Evolutionary conservation across 805 yeast species (phyloP).

Genomic region (Candida anglica): DNA sequence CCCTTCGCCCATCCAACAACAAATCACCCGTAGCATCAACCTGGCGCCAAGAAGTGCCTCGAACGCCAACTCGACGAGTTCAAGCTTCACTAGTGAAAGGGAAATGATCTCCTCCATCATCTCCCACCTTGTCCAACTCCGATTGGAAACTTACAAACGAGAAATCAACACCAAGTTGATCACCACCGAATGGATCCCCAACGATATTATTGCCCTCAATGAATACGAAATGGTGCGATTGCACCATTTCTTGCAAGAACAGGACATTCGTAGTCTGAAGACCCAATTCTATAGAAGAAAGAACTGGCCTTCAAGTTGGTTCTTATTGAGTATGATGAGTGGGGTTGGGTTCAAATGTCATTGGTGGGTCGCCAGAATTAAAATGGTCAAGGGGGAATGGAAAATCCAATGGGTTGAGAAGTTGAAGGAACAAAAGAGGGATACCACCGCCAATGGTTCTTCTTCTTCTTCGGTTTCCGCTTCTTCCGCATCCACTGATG

Average conservation of each 20-base stretch:
- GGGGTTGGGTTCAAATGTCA: constrained; percentile 34
- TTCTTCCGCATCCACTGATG: constrained; percentile 1
- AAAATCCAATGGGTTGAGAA: constrained; percentile 47
- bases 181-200: constrained; percentile 68
- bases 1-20: constrained; percentile 34
- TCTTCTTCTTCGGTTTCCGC: background rate
- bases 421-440: constrained; percentile 9
- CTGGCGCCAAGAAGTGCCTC: constrained; percentile 13
- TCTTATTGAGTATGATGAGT: constrained; percentile 37
- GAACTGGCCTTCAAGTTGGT: constrained; percentile 59
- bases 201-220: constrained; percentile 48
- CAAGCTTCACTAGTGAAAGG: constrained; percentile 26
- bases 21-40: constrained; percentile 28
- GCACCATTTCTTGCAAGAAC: background rate
- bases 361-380: constrained; percentile 54
- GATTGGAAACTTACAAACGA: constrained; percentile 44
- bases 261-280: constrained; percentile 4
- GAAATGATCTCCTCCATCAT: constrained; percentile 29
- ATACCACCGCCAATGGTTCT: background rate
- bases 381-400: constrained; percentile 52
- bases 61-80: constrained; percentile 7
- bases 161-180: constrained; percentile 54
- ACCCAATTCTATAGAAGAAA: constrained; percentile 42
- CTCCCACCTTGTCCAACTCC: constrained; percentile 38
- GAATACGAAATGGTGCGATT: constrained; percentile 44